Percentiles rank a stretch among this genome's conserved stretches.
Evolutionary conservation across 2,329 filamentous ascomycete genomes (phyloP).

Genomic region (Nemania sp.): DNA sequence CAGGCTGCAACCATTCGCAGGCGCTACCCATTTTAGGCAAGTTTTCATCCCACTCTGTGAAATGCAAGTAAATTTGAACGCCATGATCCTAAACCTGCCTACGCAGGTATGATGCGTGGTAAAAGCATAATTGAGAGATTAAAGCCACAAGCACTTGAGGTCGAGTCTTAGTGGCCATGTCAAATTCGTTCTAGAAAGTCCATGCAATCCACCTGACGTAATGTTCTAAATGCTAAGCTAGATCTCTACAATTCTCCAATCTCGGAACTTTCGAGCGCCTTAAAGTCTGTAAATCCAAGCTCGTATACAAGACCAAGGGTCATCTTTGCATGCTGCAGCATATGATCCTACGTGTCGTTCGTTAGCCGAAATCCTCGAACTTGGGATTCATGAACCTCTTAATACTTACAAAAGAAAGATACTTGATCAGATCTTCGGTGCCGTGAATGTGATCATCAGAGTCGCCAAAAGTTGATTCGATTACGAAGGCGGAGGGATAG

Average conservation of each 20-base stretch:
- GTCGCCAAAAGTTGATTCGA: slow-evolving; percentile 71
- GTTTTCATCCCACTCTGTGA: neutral
- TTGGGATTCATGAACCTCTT: neutral
- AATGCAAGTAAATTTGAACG: neutral
- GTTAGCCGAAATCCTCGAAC: slow-evolving; percentile 4
- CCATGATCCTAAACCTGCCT: too few species aligned
- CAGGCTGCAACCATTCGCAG: neutral
- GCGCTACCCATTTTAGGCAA: neutral
- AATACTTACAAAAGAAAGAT: slow-evolving; percentile 63
- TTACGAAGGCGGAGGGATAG: slow-evolving; percentile 76
- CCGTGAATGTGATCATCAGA: slow-evolving; percentile 72
- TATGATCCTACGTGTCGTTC: slow-evolving; percentile 62
- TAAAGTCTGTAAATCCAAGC: slow-evolving; percentile 76
- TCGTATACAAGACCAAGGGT: slow-evolving; percentile 84
- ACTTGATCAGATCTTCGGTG: slow-evolving; percentile 71
- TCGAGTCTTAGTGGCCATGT: too few species aligned
- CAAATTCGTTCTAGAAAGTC: neutral
- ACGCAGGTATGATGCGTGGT: too few species aligned
- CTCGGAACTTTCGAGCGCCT: slow-evolving; percentile 45
- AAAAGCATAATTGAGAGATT: too few species aligned
- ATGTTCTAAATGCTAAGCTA: neutral
- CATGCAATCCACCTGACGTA: neutral
- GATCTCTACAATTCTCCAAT: slow-evolving; percentile 45
- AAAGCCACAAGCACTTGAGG: too few species aligned
- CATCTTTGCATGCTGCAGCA: slow-evolving; percentile 87